Base-by-base conservation (phyloP, 495 filamentous ascomycete genomes). In the Daldinia decipiens region DNA sequence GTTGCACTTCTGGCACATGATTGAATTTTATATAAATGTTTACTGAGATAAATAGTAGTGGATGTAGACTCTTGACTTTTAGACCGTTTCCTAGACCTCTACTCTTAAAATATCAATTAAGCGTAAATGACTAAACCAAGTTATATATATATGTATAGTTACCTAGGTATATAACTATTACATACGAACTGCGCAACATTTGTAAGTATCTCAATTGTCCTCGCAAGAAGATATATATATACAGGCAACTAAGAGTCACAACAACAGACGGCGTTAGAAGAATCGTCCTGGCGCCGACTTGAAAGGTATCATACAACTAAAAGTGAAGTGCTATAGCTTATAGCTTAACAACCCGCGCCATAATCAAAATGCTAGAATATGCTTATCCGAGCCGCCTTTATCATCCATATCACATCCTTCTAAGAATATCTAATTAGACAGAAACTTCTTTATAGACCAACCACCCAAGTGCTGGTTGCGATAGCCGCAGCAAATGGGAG, bases 401-500 rank as follows among this genome's bases (percentile, higher is more conserved):
- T 34, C 32, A 12, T 17, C 13, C 50, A n/a, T 29, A 53, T 24
- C 19, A 12, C 19, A 31, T 15, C 13, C 51, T 6, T 24, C 50
- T 52, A 24, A 52, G n/a, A 54, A 58, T 5, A 32, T 53, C 36
- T 52, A n/a, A n/a, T n/a, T n/a, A 13, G 12, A 36, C 34, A 53
- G 17, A 5, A 24, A 47, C 19, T 31, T 11, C 13, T 43, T 62
- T 56, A 77, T 52, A 76, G 15, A 5, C 52, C 63, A 47, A 62
- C 13, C n/a, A 71, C 38, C 74, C 74, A 75, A 0, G 67, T 66
- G 13, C 58, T 39, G 1, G 59, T 60, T 3, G 74, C 29, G 11
- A 81, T 26, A 12, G 68, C 38, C 47, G 59, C 59, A 38, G 56
- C 68, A 15, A 77, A 12, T 13, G 59, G 58, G 36, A 64, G 19